Conservation (phyloP, 1,284 basidiomycete genomes). For the Leucoagaricus sp. region DNA sequence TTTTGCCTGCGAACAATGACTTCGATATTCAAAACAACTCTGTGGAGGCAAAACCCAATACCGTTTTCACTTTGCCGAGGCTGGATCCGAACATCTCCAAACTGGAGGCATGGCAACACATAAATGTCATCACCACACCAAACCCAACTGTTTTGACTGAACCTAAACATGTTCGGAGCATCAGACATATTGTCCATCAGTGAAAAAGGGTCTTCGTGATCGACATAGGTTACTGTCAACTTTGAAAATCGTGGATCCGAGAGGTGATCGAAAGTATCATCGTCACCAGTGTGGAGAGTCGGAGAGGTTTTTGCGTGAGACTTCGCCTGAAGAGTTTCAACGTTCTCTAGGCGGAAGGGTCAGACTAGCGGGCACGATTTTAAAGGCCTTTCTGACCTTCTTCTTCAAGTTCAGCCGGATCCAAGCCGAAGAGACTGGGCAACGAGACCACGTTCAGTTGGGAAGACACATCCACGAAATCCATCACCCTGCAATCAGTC, state of each 20-base stretch:
- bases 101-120: conserved; percentile 78
- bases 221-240: conserved; percentile 75
- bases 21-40: neutral
- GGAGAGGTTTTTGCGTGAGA: conserved; percentile 1
- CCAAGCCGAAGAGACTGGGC: conserved; percentile 87
- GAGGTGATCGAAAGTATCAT: conserved; percentile 21
- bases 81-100: conserved; percentile 76
- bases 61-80: conserved; percentile 38
- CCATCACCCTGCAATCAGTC: conserved; percentile 85
- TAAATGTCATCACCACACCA: conserved; percentile 76
- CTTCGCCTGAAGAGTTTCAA: conserved; percentile 16
- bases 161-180: conserved; percentile 41
- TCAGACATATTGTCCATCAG: conserved; percentile 55
- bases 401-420: conserved; percentile 63
- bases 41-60: conserved; percentile 14
- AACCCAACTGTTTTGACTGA: conserved; percentile 66
- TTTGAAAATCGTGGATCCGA: conserved; percentile 40
- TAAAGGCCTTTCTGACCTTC: conserved; percentile 46
- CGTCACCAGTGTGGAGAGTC: conserved; percentile 9
- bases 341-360: conserved; percentile 2
- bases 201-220: conserved; percentile 80
- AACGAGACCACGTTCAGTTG: conserved; percentile 80
- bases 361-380: neutral
- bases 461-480: conserved; percentile 83
- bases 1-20: conserved; percentile 10